Base-by-base conservation (phyloP, 768 basidiomycete species). In the Leccinum barrowsii region DNA sequence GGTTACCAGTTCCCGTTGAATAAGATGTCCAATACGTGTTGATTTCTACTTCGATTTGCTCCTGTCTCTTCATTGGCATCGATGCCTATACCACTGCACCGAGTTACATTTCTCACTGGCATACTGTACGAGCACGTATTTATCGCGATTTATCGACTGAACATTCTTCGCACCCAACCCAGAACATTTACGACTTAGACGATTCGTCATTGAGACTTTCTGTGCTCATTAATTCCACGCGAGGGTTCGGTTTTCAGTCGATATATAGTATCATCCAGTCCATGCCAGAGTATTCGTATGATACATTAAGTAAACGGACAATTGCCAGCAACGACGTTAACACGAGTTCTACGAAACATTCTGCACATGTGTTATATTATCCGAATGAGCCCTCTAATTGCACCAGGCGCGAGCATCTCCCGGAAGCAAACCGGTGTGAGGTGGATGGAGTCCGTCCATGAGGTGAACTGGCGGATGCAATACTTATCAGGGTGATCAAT, bases 1-100 rank as follows among this genome's bases (percentile, higher is more conserved):
- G 90, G 89, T 44, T 83, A 89, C 67, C 75, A 75, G 0, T 90
- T 89, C 74, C 94, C 94, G 17, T 76, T 84, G 42, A 95, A 94
- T 69, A 77, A 42, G 51, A 26, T 70, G 68, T 59, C 61, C 54
- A 64, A 54, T 40, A 60, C 64, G 17, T 66, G 65, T 58, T 73
- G 54, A 66, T 56, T 40, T 21, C 42, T 54, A 32, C 57, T 59
- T 52, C 40, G 21, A 56, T 40, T 19, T 55, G 30, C 52, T 59
- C 52, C 52, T 40, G 34, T 58, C 59, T 53, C 51, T 30, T 54
- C 46, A 22, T 57, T 34, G 57, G 55, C 51, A 55, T 30, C 32
- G 48, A 56, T 53, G 58, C 58, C 60, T 26, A 59, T 58, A 67
- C 65, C 62, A 63, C 46, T 44, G 52, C 59, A 60, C 58, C 8